A percentile compares a stretch with the other conserved stretches of the same genome.
Evolutionary conservation across 495 filamentous ascomycete species (phyloP).

Genomic region (Parathielavia appendiculata): DNA sequence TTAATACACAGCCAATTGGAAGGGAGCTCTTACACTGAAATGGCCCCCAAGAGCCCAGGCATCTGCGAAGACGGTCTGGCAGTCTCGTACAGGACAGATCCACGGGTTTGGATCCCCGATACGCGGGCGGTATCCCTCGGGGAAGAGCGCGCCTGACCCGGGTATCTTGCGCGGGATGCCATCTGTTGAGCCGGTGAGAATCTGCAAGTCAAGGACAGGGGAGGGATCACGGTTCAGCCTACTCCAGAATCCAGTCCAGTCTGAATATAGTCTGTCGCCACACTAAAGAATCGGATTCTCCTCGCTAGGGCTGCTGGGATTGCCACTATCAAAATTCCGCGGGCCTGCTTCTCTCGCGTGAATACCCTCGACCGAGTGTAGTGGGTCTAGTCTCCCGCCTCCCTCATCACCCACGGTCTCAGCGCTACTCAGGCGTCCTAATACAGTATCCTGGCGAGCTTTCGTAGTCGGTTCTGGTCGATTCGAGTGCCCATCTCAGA

Average conservation of each 20-base stretch:
- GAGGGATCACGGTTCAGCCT: not conserved
- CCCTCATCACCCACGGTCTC: not conserved
- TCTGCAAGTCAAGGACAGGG: not conserved
- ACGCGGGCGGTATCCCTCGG: constrained; percentile 18
- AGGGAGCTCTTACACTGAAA: constrained; percentile 17
- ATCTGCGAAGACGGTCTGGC: constrained; percentile 13
- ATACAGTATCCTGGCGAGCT: too few relatives aligned
- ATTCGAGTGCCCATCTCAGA: constrained; percentile 2
- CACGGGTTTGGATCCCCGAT: constrained; percentile 14
- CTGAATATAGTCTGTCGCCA: constrained; percentile 11
- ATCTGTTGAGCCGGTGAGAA: not conserved
- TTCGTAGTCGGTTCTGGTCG: too few relatives aligned
- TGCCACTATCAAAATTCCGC: not conserved
- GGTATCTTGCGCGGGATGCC: constrained; percentile 1
- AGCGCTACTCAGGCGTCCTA: not conserved
- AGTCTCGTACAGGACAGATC: constrained; percentile 22
- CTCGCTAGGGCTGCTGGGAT: not conserved
- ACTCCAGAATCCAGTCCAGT: constrained; percentile 20
- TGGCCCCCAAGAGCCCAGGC: constrained; percentile 19
- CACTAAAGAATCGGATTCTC: constrained; percentile 7
- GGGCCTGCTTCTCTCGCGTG: too few relatives aligned
- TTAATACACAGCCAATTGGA: not conserved
- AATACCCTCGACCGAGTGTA: not conserved
- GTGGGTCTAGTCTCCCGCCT: not conserved
- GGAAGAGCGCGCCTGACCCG: constrained; percentile 20